Conservation (phyloP, 441 rosid species). For the Arabidopsis lyrata region DNA sequence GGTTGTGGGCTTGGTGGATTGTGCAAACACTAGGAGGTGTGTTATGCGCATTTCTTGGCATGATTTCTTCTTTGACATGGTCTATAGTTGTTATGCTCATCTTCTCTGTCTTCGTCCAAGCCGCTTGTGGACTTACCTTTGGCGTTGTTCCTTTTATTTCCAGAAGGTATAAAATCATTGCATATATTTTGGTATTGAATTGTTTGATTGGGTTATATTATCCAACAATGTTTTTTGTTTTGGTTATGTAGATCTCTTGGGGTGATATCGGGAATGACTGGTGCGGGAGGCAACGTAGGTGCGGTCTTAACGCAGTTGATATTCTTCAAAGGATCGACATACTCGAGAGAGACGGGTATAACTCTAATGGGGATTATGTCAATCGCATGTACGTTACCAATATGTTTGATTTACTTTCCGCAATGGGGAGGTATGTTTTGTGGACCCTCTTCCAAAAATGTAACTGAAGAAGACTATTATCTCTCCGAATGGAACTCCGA, state of each 20-base stretch:
- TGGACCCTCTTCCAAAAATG: conserved; percentile 59
- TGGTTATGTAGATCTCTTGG: conserved; percentile 68
- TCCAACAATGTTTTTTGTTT: too few species aligned
- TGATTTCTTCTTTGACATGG: conserved; percentile 46
- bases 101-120: conserved; percentile 75
- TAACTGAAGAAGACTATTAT: conserved; percentile 81
- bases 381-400: conserved; percentile 70
- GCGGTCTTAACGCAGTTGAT: conserved; percentile 83
- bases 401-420: conserved; percentile 67
- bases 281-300: conserved; percentile 89
- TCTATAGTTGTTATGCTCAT: conserved; percentile 63
- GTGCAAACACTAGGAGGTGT: conserved; percentile 69
- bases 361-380: conserved; percentile 86
- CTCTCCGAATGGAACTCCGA: conserved; percentile 70
- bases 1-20: conserved; percentile 74
- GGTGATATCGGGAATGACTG: conserved; percentile 84
- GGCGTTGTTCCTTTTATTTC: conserved; percentile 84
- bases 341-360: conserved; percentile 81
- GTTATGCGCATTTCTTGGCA: conserved; percentile 59
- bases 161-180: conserved; percentile 47
- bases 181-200: neutral
- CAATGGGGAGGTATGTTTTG: conserved; percentile 98
- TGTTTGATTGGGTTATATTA: neutral
- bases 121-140: conserved; percentile 78
- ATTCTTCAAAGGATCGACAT: conserved; percentile 83